These are phyloP conservation scores for Colletotrichum sp. DNA, from an alignment of 2,329 filamentous ascomycete genomes.

Conservation along the genomic window DNA sequence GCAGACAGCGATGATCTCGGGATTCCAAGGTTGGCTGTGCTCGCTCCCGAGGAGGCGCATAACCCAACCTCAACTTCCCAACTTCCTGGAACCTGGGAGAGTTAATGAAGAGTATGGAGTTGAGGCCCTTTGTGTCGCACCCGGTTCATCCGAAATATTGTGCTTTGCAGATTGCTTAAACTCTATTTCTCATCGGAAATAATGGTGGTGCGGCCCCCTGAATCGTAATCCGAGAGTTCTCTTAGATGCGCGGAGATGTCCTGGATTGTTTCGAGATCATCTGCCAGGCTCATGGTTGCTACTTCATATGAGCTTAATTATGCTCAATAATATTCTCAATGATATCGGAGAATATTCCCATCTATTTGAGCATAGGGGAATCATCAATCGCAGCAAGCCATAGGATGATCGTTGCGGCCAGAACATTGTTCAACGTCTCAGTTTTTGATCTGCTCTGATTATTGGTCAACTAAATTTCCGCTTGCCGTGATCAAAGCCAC, in stretches of 20 bases:
- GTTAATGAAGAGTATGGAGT: neutral
- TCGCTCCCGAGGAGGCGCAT: neutral
- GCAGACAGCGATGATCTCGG: neutral
- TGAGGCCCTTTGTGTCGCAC: neutral
- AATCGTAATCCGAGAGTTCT: neutral
- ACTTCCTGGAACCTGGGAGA: neutral
- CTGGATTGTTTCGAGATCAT: neutral
- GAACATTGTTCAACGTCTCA: neutral
- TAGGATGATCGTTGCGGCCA: neutral
- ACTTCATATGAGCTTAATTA: neutral
- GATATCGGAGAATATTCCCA: neutral
- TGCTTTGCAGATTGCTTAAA: neutral
- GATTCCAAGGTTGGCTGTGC: neutral
- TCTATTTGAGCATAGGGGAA: neutral
- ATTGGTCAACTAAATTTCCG: neutral
- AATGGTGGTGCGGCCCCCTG: neutral
- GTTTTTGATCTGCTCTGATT: neutral
- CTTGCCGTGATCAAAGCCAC: neutral
- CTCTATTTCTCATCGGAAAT: neutral
- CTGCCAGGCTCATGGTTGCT: neutral
- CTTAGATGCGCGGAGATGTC: neutral
- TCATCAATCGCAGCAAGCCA: neutral
- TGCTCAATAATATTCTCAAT: neutral
- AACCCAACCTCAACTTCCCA: neutral
- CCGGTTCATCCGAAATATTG: conserved; percentile 12